phyloP scores from a whole-genome alignment of 371 early-diverging fungal species.

The Lichtheimia ornata region DNA sequence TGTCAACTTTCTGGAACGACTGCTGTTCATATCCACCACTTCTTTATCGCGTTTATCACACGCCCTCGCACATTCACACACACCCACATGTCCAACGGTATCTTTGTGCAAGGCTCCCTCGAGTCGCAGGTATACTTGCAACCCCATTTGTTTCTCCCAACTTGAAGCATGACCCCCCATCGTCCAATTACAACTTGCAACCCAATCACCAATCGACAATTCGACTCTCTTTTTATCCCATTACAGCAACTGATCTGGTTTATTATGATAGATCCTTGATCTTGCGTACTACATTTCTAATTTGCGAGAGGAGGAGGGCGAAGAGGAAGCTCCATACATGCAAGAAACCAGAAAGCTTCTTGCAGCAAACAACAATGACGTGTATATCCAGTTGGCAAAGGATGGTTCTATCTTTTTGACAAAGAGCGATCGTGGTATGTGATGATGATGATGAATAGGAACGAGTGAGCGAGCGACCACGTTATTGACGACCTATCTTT shows the following conservation, averaged over 20 bases:
- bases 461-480: neutral
- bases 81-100: conserved; percentile 24
- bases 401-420: conserved; percentile 63
- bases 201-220: neutral
- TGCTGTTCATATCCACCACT: neutral
- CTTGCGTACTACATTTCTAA: conserved; percentile 60
- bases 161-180: neutral
- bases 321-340: conserved; percentile 51
- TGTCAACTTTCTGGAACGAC: neutral
- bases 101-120: conserved; percentile 28
- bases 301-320: conserved; percentile 55
- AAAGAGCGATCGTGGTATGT: conserved; percentile 62
- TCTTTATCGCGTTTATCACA: conserved; percentile 1
- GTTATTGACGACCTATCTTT: neutral
- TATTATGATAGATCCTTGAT: conserved; percentile 49
- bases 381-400: conserved; percentile 57
- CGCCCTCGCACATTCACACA: neutral
- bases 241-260: neutral
- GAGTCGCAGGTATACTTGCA: conserved; percentile 28
- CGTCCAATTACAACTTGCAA: neutral
- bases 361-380: conserved; percentile 62
- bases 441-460: neutral
- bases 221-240: neutral
- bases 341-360: conserved; percentile 52
- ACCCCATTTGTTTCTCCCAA: neutral